Base-by-base conservation (phyloP, 352 stramenopile species). In the Phytophthora ohioensis region DNA sequence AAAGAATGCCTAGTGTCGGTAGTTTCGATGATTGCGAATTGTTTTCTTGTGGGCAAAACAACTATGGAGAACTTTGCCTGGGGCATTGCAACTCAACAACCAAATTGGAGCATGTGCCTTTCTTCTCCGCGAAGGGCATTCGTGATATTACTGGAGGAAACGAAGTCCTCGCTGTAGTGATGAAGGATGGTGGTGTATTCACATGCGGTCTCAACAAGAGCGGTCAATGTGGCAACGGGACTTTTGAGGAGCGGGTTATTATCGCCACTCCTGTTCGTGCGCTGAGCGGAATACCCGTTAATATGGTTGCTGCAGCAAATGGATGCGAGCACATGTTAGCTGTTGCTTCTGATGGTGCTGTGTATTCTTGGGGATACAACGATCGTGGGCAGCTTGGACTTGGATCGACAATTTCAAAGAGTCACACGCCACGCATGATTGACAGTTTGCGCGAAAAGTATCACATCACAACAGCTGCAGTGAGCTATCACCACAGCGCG, bases 171-270 rank as follows among this genome's bases (percentile, higher is more conserved):
- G 88, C 82, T 12, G 88, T 95, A 10, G 78, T 97, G 6, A 91
- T 93, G 84, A 93, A 93, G 54, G 90, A 97, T 39, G 90, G 90
- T 2, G 65, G 70, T 6, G 79, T 97, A 10, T 91, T 83, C 52
- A 97, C 88, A 0, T 97, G 90, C 45, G 90, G 90, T 0, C 76
- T 97, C 5, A 97, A 97, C 76, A 97, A 97, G 57, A 97, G 88
- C 57, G 90, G 90, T 0, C 90, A 97, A 65, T 97, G 90, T 55
- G 90, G 90, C 8, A 94, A 94, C 52, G 90, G 90, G 7, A 95
- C 87, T 2, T 97, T 97, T 64, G 86, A 95, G 64, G 90, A 97
- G 67, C 86, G 88, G 3, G 85, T 95, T 0, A 84, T 97, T 12
- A 68, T 93, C 0, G 87, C 88, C 3, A 91, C 78, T 2, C 90